These are phyloP conservation scores for Davidsoniella neocaledoniae DNA, from an alignment of 2,329 filamentous ascomycete genomes.

Conservation along the genomic window DNA sequence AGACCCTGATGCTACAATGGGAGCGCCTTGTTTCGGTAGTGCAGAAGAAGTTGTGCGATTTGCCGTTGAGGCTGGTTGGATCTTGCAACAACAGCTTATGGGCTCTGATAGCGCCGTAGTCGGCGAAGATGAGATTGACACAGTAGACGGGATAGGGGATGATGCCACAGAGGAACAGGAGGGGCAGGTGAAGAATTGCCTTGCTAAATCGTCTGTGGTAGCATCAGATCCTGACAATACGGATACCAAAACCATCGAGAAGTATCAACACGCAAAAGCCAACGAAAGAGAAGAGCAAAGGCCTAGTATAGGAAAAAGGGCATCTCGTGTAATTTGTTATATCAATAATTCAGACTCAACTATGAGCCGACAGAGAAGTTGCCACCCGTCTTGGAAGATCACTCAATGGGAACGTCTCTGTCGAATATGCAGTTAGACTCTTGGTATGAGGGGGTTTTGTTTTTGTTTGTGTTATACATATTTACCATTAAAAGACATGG, in stretches of 20 bases:
- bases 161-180: not conserved
- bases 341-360: too few relatives aligned
- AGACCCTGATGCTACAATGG: slow-evolving; percentile 31
- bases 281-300: slow-evolving; percentile 1
- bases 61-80: slow-evolving; percentile 40
- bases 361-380: too few relatives aligned
- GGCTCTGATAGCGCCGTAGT: slow-evolving; percentile 21
- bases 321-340: too few relatives aligned
- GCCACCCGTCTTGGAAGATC: too few relatives aligned
- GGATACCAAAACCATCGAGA: not conserved
- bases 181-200: not conserved
- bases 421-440: too few relatives aligned
- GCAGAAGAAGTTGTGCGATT: slow-evolving; percentile 41
- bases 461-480: too few relatives aligned
- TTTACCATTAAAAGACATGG: too few relatives aligned
- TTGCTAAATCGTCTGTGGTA: too few relatives aligned
- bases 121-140: slow-evolving; percentile 12
- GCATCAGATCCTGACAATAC: too few relatives aligned
- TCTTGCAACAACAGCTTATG: slow-evolving; percentile 34
- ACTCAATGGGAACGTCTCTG: too few relatives aligned
- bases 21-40: slow-evolving; percentile 33
- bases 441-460: too few relatives aligned
- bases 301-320: too few relatives aligned
- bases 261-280: slow-evolving; percentile 1
- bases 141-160: slow-evolving; percentile 13